A percentile compares a stretch with the other conserved stretches of the same genome.
Conservation (phyloP, 768 basidiomycete genomes). For the Crucibulum laeve region DNA sequence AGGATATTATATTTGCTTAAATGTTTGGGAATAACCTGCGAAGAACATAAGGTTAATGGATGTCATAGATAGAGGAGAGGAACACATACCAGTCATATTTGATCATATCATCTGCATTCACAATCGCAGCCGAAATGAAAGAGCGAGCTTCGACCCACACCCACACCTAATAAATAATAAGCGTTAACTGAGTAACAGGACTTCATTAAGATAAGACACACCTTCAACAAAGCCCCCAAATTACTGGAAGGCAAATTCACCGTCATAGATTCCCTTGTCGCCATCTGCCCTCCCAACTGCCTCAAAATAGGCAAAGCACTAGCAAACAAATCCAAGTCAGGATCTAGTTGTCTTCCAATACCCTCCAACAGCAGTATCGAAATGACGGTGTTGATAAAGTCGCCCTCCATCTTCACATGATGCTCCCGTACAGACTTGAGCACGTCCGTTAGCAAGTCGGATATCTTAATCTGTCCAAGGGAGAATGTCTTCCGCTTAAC, state of each 20-base stretch:
- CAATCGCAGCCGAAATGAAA: constrained; percentile 72
- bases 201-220: constrained; percentile 25
- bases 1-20: too few species aligned
- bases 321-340: constrained; percentile 89
- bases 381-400: constrained; percentile 98
- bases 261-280: constrained; percentile 54
- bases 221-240: constrained; percentile 86
- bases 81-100: constrained; percentile 85
- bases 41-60: not conserved
- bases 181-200: constrained; percentile 4
- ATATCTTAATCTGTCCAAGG: constrained; percentile 93
- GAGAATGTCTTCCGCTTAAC: constrained; percentile 98
- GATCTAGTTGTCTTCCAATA: constrained; percentile 92
- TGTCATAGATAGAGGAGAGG: not conserved
- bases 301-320: constrained; percentile 91
- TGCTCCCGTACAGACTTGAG: constrained; percentile 81
- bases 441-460: constrained; percentile 88
- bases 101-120: constrained; percentile 81
- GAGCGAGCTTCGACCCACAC: constrained; percentile 90
- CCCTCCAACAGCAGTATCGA: constrained; percentile 92
- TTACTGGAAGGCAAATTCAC: constrained; percentile 64
- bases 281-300: constrained; percentile 90
- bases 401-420: constrained; percentile 98
- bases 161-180: constrained; percentile 65
- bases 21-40: constrained; percentile 24